Conservation (phyloP, 202 grass and related monocot species). For the Saccharum hybrid region DNA sequence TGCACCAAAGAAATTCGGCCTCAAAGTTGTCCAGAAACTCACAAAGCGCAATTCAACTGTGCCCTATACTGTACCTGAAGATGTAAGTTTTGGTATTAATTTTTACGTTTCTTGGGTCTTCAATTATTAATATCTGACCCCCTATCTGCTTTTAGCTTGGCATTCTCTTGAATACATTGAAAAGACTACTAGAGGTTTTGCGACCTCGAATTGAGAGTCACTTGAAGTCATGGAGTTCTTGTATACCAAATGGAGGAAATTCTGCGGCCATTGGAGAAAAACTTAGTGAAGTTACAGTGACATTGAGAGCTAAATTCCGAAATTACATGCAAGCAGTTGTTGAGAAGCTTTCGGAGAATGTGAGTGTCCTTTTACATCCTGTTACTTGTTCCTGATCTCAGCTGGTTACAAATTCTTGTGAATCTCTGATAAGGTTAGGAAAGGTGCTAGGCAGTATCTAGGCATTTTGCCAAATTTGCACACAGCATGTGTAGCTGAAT, state of each 20-base stretch:
- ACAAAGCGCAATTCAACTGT: slow-evolving; percentile 75
- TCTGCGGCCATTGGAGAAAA: slow-evolving; percentile 69
- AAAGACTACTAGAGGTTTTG: slow-evolving; percentile 86
- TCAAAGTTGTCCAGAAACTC: slow-evolving; percentile 94
- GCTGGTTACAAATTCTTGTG: slow-evolving; percentile 1
- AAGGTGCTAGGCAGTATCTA: not conserved
- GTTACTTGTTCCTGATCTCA: not conserved
- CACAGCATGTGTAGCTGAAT: not conserved
- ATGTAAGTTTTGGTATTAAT: slow-evolving; percentile 60
- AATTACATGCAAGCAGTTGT: slow-evolving; percentile 97
- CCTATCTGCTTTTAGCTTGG: slow-evolving; percentile 69
- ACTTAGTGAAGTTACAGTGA: slow-evolving; percentile 86
- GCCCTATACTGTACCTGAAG: slow-evolving; percentile 81
- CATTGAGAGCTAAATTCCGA: slow-evolving; percentile 90
- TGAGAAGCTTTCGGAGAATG: slow-evolving; percentile 93
- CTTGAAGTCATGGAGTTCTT: slow-evolving; percentile 95
- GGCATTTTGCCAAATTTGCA: not conserved
- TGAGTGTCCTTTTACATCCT: slow-evolving; percentile 50
- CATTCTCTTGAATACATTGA: slow-evolving; percentile 97
- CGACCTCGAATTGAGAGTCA: slow-evolving; percentile 81
- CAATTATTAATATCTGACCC: slow-evolving; percentile 33
- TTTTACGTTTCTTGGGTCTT: slow-evolving; percentile 27
- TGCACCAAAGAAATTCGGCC: slow-evolving; percentile 95
- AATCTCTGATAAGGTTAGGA: not conserved
- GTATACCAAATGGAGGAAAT: slow-evolving; percentile 77